Evolutionary conservation across 257 asterid species (phyloP).

Genomic region (Nicotiana tabacum): DNA sequence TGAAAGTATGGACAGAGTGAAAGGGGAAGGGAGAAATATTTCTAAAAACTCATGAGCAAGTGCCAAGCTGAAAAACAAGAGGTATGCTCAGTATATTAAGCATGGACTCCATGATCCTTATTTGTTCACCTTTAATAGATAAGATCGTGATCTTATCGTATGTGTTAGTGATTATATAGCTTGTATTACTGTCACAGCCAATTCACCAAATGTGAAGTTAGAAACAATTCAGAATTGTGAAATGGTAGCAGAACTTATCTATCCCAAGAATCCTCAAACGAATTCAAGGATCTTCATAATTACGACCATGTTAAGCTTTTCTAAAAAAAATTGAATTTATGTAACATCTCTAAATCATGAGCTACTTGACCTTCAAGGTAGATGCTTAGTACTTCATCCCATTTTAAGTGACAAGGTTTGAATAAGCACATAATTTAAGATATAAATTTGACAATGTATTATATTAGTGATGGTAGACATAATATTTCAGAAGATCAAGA

Average conservation of each 20-base stretch:
- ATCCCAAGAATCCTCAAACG: neutral
- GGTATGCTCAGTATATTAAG: neutral
- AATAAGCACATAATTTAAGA: neutral
- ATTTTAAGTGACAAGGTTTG: neutral
- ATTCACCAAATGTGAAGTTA: neutral
- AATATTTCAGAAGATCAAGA: too few species aligned
- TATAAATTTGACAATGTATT: neutral
- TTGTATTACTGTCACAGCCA: neutral
- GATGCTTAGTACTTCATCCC: neutral
- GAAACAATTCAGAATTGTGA: neutral
- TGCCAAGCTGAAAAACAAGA: neutral
- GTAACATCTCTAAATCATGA: neutral
- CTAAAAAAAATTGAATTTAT: neutral
- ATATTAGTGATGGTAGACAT: neutral
- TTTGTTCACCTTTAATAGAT: neutral
- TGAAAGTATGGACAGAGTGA: constrained; percentile 2
- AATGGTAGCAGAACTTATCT: neutral
- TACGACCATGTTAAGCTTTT: neutral
- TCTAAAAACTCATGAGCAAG: neutral
- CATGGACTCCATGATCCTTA: neutral
- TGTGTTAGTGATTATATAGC: neutral
- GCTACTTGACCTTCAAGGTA: neutral
- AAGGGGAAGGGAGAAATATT: neutral
- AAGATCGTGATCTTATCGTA: neutral
- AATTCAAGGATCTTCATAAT: neutral